A percentile compares a stretch with the other conserved stretches of the same genome.
These are phyloP conservation scores for Colletotrichum camelliae DNA, from an alignment of 2,329 filamentous ascomycete genomes.

Conservation along the genomic window DNA sequence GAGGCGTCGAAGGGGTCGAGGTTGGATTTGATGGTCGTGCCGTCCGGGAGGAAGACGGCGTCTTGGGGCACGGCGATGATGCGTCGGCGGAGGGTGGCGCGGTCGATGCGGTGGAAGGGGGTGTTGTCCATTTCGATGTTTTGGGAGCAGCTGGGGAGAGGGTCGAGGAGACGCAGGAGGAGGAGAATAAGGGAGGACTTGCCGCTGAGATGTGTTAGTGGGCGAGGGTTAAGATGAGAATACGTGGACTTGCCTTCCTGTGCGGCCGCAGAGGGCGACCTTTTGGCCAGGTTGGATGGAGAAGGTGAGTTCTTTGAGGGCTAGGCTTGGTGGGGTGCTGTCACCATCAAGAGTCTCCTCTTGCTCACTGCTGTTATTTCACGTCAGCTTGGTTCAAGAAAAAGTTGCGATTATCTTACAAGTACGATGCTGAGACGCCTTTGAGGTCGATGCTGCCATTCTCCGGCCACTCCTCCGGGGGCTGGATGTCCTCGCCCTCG, in stretches of 20 bases:
- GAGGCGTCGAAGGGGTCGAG: constrained; percentile 38
- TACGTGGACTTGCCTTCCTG: constrained; percentile 22
- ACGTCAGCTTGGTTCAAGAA: not conserved
- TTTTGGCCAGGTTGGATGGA: constrained; percentile 22
- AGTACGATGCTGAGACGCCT: constrained; percentile 23
- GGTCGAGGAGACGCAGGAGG: constrained; percentile 38
- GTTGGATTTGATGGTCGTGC: constrained; percentile 39
- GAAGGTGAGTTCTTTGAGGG: constrained; percentile 15
- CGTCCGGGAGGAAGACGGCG: constrained; percentile 47
- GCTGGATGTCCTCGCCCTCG: constrained; percentile 4
- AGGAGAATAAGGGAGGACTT: constrained; percentile 40
- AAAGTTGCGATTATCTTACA: not conserved
- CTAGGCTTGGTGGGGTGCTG: not conserved
- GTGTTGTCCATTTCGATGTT: constrained; percentile 43
- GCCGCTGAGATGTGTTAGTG: constrained; percentile 26
- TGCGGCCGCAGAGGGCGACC: constrained; percentile 29
- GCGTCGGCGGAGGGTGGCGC: constrained; percentile 41
- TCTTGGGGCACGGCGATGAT: constrained; percentile 55
- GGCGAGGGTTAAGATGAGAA: fast-evolving
- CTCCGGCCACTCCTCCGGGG: constrained; percentile 21
- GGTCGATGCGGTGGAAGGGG: constrained; percentile 38
- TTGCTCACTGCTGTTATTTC: not conserved
- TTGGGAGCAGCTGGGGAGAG: constrained; percentile 17
- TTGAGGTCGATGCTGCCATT: constrained; percentile 22
- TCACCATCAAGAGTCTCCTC: not conserved